Evolutionary conservation across 495 filamentous ascomycete species (phyloP), one percentile per base, ranked within the genome.

Genomic region (Bryoglossum gracile): DNA sequence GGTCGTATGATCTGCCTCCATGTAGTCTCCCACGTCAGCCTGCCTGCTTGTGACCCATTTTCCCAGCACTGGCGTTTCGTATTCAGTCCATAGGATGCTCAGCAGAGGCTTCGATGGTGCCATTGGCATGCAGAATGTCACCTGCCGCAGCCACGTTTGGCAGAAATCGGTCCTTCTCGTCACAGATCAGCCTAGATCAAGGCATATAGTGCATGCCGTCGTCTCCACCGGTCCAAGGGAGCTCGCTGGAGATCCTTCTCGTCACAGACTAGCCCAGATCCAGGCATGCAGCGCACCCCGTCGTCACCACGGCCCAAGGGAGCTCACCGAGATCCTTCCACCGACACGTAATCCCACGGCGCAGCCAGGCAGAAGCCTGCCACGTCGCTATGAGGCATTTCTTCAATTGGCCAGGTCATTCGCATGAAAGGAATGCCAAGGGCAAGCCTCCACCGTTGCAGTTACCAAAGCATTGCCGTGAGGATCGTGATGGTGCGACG

Each of bases 31-130:
- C 33, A 55, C 39, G 33, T 55, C 25, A 49, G 32, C 30, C 24
- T 50, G 23, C 40, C 32, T 43, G 16, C 39, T 55, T 50, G 23
- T 54, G 21, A 49, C 37, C 37, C 16, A 48, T 55, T 46, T 17
- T 55, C 39, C 39, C 24, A 37, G 32, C 35, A 17, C 40, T 33
- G 28, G 33, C 24, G 40, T 55, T 54, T 55, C 33, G 34, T 55
- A 55, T 55, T 55, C 40, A 35, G 40, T 50, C 25, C 23, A 18
- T 41, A 50, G 18, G 34, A 55, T 50, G 40, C 46, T 55, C 16
- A 55, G 28, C 23, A 33, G 46, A 50, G 47, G 39, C 40, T 50
- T 55, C 40, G 30, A 55, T 55, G 30, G 18, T 49, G 45, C 45
- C 16, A 48, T 49, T 43, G 32, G 43, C 17, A 50, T 50, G 24